phyloP scores from a whole-genome alignment of 768 basidiomycete genomes.

The Rhodotorula toruloides region DNA sequence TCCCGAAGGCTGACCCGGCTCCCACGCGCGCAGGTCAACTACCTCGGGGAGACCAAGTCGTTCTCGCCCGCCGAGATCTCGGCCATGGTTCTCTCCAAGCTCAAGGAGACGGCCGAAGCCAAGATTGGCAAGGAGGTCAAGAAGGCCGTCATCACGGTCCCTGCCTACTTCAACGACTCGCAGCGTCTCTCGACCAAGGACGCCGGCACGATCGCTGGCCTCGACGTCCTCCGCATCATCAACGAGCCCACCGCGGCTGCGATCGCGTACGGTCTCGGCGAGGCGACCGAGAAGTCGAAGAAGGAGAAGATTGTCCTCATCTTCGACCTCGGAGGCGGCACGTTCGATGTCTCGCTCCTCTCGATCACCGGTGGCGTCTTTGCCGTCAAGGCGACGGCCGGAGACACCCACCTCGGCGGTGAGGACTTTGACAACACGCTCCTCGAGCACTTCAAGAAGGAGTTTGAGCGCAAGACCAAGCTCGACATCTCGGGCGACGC shows the following conservation, averaged over 20 bases:
- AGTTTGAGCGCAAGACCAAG: constrained; percentile 97
- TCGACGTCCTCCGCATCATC: constrained; percentile 99
- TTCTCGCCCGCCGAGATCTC: constrained; percentile 99
- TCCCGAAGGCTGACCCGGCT: no score
- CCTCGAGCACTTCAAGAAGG: constrained; percentile 97
- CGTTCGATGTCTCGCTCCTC: constrained; percentile 98
- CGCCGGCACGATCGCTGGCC: constrained; percentile 93
- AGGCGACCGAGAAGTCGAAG: constrained; percentile 67
- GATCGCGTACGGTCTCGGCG: constrained; percentile 92
- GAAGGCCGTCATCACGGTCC: constrained; percentile 94
- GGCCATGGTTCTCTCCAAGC: constrained; percentile 98
- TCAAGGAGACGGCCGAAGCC: constrained; percentile 99
- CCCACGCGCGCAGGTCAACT: constrained; percentile 61
- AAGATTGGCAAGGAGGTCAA: constrained; percentile 93
- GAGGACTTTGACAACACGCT: constrained; percentile 99
- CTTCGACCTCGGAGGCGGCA: constrained; percentile 99
- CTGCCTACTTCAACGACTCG: constrained; percentile 99
- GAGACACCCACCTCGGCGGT: constrained; percentile 98
- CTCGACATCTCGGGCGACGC: constrained; percentile 94
- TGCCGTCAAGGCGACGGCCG: constrained; percentile 97
- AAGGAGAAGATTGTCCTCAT: constrained; percentile 97
- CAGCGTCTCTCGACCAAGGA: constrained; percentile 99
- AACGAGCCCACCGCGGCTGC: constrained; percentile 99
- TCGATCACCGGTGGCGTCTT: constrained; percentile 98
- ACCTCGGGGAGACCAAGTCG: constrained; percentile 88